Percentiles rank a stretch among this genome's conserved stretches.
These are phyloP conservation scores for Yamadazyma ubonensis DNA, from an alignment of 805 yeast species.

Conservation along the genomic window DNA sequence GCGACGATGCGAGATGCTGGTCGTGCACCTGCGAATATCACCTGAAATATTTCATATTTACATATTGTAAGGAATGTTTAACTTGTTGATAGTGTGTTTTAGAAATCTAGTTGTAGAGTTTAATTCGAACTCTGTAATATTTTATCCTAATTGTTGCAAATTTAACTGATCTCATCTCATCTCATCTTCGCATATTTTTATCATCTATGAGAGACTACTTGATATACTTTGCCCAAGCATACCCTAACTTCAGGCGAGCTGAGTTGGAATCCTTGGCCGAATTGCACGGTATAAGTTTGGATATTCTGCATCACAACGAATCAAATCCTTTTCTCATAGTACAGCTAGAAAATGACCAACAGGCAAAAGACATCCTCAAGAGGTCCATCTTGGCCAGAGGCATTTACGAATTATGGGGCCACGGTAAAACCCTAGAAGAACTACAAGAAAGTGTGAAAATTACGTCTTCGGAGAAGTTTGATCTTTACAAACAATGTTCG, in stretches of 20 bases:
- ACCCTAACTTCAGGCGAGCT: slow-evolving; percentile 72
- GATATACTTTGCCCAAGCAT: slow-evolving; percentile 82
- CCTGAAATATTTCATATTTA: too few relatives aligned
- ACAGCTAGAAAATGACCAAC: slow-evolving; percentile 60
- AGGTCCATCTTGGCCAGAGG: slow-evolving; percentile 72
- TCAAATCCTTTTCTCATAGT: slow-evolving; percentile 70
- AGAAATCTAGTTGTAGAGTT: too few relatives aligned
- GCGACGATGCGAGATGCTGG: too few relatives aligned
- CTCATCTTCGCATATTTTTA: slow-evolving; percentile 6
- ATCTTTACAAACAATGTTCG: slow-evolving; percentile 41
- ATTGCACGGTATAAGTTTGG: slow-evolving; percentile 53
- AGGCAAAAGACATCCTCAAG: slow-evolving; percentile 61
- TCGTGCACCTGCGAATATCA: too few relatives aligned
- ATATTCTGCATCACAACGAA: slow-evolving; percentile 57
- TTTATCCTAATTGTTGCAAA: background rate
- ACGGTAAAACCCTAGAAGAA: slow-evolving; percentile 53
- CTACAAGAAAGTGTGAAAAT: slow-evolving; percentile 53
- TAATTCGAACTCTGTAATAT: too few relatives aligned
- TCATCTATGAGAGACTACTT: slow-evolving; percentile 57
- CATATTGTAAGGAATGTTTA: too few relatives aligned
- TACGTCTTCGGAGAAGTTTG: slow-evolving; percentile 33
- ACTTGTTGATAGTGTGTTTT: too few relatives aligned
- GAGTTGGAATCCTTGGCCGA: slow-evolving; percentile 86
- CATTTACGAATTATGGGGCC: slow-evolving; percentile 84
- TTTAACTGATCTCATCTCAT: slow-evolving; percentile 1